Percentiles rank a stretch among this genome's conserved stretches.
These are phyloP conservation scores for California macrophylla DNA, from an alignment of 441 rosid species.

Conservation along the genomic window DNA sequence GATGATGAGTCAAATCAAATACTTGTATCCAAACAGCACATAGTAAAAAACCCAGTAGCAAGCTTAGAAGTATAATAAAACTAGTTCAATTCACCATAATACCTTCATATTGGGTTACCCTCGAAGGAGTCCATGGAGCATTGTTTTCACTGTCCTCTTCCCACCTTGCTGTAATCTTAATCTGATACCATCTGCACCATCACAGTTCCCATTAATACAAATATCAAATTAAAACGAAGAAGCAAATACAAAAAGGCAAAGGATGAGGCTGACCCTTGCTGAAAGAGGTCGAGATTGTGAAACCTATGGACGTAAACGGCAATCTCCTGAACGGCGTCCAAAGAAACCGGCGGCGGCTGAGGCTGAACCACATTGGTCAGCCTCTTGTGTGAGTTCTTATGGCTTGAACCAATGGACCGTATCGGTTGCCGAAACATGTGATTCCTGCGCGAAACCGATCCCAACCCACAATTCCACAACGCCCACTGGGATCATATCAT, in stretches of 20 bases:
- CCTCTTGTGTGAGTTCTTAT: not conserved
- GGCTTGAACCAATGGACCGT: not conserved
- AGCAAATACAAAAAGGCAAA: not conserved
- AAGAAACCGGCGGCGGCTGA: not conserved
- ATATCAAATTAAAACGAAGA: not conserved
- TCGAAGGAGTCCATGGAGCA: not conserved
- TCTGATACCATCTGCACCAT: constrained; percentile 2
- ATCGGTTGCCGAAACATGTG: constrained; percentile 1
- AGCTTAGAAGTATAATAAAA: not conserved
- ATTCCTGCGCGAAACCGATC: not conserved
- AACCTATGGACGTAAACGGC: constrained; percentile 1
- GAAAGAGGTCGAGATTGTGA: constrained; percentile 1
- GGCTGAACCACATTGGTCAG: constrained; percentile 1
- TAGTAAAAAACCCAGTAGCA: not conserved
- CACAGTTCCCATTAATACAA: not conserved
- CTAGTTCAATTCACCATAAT: not conserved
- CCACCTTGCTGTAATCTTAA: not conserved
- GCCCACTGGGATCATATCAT: not conserved
- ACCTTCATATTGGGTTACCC: not conserved
- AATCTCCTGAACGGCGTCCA: constrained; percentile 7
- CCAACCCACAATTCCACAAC: not conserved
- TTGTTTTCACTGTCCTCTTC: not conserved
- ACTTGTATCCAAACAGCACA: not conserved
- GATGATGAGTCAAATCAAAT: not conserved
- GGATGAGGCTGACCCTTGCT: not conserved